A percentile compares a stretch with the other conserved stretches of the same genome.
Conservation (phyloP, 1,284 basidiomycete genomes). For the Kwoniella shivajii region DNA sequence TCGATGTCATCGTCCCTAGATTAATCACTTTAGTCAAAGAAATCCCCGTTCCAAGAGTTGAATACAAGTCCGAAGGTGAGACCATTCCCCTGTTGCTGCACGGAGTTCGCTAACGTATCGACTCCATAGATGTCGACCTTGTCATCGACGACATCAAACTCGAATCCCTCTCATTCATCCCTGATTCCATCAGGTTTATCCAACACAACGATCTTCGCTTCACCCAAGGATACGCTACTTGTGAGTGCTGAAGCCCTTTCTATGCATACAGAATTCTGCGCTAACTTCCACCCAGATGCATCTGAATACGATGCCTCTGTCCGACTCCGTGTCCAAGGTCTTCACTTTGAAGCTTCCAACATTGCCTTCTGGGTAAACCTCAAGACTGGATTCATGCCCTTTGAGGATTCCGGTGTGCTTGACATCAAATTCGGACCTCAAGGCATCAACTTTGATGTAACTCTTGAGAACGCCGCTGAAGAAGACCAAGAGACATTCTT, state of each 20-base stretch:
- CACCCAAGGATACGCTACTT: conserved; percentile 55
- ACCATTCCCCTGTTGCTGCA: not conserved
- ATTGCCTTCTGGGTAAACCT: conserved; percentile 57
- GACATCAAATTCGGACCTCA: conserved; percentile 55
- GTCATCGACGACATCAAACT: conserved; percentile 55
- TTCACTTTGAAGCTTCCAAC: conserved; percentile 55
- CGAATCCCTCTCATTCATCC: conserved; percentile 56
- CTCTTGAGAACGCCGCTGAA: conserved; percentile 56
- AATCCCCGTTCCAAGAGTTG: conserved; percentile 56
- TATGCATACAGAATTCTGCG: not conserved
- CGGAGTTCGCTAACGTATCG: conserved; percentile 11
- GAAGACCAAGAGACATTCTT: conserved; percentile 57
- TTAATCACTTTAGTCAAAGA: conserved; percentile 54
- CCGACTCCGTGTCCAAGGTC: conserved; percentile 54
- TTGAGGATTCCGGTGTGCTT: conserved; percentile 56
- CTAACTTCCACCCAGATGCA: conserved; percentile 29
- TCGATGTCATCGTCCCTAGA: conserved; percentile 55
- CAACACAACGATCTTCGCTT: conserved; percentile 56
- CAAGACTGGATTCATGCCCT: conserved; percentile 50
- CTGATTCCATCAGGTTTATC: conserved; percentile 55
- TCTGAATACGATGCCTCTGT: conserved; percentile 54
- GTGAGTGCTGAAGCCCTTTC: conserved; percentile 15
- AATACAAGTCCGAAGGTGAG: conserved; percentile 53
- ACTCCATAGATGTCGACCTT: conserved; percentile 48
- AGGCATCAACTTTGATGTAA: conserved; percentile 55